Percentiles rank a stretch among this genome's conserved stretches.
phyloP scores from a whole-genome alignment of 495 filamentous ascomycete genomes.

The Apiosordaria backusii region DNA sequence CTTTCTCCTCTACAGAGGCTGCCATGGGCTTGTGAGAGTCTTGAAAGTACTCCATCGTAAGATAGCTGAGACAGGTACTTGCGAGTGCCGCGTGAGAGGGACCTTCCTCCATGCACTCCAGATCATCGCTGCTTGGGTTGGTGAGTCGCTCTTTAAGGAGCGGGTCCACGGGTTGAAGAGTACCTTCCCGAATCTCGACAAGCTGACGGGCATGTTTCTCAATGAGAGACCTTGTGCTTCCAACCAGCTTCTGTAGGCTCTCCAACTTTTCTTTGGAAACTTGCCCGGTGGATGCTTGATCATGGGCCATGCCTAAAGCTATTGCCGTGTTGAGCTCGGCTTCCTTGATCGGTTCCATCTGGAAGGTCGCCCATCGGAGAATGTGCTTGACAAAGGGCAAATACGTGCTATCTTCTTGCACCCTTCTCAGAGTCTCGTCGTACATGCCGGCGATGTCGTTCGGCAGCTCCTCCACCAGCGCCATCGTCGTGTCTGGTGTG shows the following conservation, averaged over 20 bases:
- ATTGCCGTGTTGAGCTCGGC: slow-evolving; percentile 5
- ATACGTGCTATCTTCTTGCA: not conserved
- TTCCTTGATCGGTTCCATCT: slow-evolving; percentile 3
- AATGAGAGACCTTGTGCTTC: not conserved
- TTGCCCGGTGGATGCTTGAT: not conserved
- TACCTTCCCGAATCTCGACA: not conserved
- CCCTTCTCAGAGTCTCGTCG: not conserved
- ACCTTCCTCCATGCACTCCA: not conserved
- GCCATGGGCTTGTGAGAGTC: slow-evolving; percentile 1
- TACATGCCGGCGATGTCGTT: not conserved
- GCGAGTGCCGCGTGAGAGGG: not conserved
- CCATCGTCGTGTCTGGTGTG: not conserved
- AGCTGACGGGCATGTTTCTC: not conserved
- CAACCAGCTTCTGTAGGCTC: not conserved
- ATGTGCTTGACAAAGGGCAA: slow-evolving; percentile 1
- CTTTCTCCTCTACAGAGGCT: not conserved
- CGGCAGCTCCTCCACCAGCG: not conserved
- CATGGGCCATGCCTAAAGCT: not conserved
- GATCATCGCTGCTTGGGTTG: not conserved
- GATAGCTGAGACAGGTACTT: not conserved
- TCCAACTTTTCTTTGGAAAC: not conserved
- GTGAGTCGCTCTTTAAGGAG: not conserved
- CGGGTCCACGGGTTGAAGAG: not conserved
- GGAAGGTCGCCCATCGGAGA: slow-evolving; percentile 4
- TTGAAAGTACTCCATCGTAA: not conserved